A percentile compares a stretch with the other conserved stretches of the same genome.
phyloP scores from a whole-genome alignment of 192 early-diverging fungal genomes.

The Podila horticola region DNA sequence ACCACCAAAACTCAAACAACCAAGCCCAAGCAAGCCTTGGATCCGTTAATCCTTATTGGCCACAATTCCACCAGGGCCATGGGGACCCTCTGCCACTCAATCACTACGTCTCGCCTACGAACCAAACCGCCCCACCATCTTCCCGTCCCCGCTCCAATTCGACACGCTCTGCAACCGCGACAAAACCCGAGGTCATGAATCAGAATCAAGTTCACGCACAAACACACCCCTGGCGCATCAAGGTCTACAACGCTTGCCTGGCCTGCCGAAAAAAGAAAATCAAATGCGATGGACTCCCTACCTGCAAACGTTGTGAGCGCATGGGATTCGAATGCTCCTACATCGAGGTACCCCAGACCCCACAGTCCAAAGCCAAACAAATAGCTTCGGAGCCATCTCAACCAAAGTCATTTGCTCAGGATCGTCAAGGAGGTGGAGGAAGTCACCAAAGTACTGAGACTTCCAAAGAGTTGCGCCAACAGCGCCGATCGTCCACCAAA shows the following conservation, averaged over 20 bases:
- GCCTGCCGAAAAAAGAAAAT: constrained; percentile 55
- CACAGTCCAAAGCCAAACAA: constrained; percentile 3
- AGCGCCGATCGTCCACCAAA: constrained; percentile 24
- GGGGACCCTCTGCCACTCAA: constrained; percentile 13
- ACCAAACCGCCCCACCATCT: not conserved
- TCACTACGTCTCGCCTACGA: constrained; percentile 12
- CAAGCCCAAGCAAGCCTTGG: constrained; percentile 20
- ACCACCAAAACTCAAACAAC: not conserved
- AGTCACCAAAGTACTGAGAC: not conserved
- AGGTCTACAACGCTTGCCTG: constrained; percentile 55
- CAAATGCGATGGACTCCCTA: constrained; percentile 55
- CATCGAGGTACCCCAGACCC: constrained; percentile 36
- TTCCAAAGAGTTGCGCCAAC: constrained; percentile 27
- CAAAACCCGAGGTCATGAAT: constrained; percentile 14
- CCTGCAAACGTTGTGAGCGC: constrained; percentile 48
- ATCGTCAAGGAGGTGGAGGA: not conserved
- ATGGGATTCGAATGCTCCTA: constrained; percentile 50
- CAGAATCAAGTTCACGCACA: constrained; percentile 49
- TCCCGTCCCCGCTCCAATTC: not conserved
- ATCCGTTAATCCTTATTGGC: constrained; percentile 27
- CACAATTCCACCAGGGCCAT: constrained; percentile 20
- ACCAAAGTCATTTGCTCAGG: not conserved
- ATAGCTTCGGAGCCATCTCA: constrained; percentile 1
- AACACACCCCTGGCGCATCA: constrained; percentile 52
- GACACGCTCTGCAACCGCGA: not conserved